Conservation (phyloP, 2,329 filamentous ascomycete genomes). For the Lizonia empirigonia region DNA sequence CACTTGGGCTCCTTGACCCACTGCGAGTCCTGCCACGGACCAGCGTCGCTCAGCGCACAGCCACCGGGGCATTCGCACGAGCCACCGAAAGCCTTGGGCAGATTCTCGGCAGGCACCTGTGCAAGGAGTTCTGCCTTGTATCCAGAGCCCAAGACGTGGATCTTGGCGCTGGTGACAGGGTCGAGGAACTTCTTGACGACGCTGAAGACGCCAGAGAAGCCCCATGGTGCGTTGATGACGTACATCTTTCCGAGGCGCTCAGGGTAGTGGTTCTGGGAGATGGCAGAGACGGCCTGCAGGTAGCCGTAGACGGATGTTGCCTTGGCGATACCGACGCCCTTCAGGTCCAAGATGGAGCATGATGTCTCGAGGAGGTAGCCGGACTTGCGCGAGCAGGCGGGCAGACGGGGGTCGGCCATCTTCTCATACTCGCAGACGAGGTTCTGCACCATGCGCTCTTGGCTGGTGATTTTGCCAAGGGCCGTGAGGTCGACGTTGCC, state of each 20-base stretch:
- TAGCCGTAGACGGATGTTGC: conserved; percentile 86
- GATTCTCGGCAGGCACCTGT: conserved; percentile 87
- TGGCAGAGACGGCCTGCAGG: conserved; percentile 79
- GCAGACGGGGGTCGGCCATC: conserved; percentile 87
- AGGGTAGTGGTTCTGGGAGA: conserved; percentile 99
- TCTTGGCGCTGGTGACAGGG: conserved; percentile 95
- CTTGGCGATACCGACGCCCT: conserved; percentile 85
- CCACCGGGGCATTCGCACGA: conserved; percentile 80
- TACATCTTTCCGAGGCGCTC: conserved; percentile 96
- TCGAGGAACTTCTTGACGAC: conserved; percentile 94
- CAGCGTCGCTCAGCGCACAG: conserved; percentile 84
- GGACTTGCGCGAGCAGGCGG: conserved; percentile 91
- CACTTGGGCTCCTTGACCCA: conserved; percentile 65
- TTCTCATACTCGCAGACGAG: conserved; percentile 98
- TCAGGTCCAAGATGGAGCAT: conserved; percentile 98
- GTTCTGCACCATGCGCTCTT: conserved; percentile 94
- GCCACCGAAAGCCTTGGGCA: conserved; percentile 86
- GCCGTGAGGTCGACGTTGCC: conserved; percentile 88
- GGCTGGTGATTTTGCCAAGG: conserved; percentile 91
- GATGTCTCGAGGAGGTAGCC: conserved; percentile 93
- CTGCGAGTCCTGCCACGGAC: conserved; percentile 81
- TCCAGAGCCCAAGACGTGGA: conserved; percentile 79
- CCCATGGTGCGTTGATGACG: conserved; percentile 97
- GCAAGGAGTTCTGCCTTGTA: conserved; percentile 84
- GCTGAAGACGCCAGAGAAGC: conserved; percentile 83